phyloP scores from a whole-genome alignment of 2,329 filamentous ascomycete genomes.

The Colletotrichum abscissum region DNA sequence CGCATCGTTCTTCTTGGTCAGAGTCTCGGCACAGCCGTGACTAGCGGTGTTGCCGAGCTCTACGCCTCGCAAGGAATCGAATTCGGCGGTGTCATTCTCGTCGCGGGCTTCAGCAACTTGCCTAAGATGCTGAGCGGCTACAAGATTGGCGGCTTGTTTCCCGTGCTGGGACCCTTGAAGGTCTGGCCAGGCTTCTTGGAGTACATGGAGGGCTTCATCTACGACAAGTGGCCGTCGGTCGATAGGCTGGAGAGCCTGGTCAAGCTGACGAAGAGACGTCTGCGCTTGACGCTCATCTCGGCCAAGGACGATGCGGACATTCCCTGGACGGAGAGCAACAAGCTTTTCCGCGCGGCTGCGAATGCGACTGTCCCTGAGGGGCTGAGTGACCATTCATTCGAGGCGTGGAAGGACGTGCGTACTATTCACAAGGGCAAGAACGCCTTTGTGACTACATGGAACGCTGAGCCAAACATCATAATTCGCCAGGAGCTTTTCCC shows the following conservation, averaged over 20 bases:
- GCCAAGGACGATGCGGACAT: constrained; percentile 87
- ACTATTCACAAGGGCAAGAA: constrained; percentile 57
- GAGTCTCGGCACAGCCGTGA: constrained; percentile 88
- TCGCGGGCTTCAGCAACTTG: constrained; percentile 83
- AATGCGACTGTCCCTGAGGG: constrained; percentile 57
- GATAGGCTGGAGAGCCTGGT: constrained; percentile 71
- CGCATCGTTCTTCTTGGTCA: constrained; percentile 88
- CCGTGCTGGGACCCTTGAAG: constrained; percentile 80
- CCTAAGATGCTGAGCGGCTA: constrained; percentile 81
- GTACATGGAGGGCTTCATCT: constrained; percentile 70
- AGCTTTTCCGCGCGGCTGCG: constrained; percentile 70
- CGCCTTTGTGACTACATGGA: constrained; percentile 61
- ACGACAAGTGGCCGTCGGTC: constrained; percentile 86
- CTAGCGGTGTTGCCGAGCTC: constrained; percentile 77
- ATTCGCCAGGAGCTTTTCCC: constrained; percentile 66
- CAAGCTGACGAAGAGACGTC: constrained; percentile 58
- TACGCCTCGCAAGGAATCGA: constrained; percentile 71
- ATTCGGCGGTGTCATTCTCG: constrained; percentile 83
- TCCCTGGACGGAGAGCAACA: constrained; percentile 76
- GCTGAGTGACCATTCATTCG: constrained; percentile 51
- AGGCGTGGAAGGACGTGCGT: constrained; percentile 56
- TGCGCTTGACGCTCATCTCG: constrained; percentile 81
- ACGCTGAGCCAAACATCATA: constrained; percentile 55
- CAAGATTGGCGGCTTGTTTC: constrained; percentile 80
- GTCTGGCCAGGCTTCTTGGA: constrained; percentile 73